Base-by-base conservation (phyloP, 352 stramenopile species). In the Phytophthora sansomeana region DNA sequence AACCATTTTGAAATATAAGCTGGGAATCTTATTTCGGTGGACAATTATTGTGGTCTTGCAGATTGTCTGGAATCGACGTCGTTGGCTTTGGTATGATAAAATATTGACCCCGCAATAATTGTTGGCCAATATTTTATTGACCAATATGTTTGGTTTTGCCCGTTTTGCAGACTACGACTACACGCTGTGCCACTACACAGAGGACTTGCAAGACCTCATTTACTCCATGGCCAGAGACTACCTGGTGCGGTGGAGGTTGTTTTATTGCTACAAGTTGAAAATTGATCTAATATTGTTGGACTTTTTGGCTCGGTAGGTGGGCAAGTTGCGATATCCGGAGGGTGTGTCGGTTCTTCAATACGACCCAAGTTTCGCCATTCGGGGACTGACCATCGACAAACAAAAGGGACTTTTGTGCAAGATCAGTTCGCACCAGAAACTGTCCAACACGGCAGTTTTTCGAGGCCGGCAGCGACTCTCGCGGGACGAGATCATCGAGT, bases 381-480 rank as follows among this genome's bases (percentile, higher is more conserved):
- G 95, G 43, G 92, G 95, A 0, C 76, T 98, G 21, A 96, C 95
- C 28, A 97, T 98, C 38, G 95, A 98, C 62, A 92, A 84, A 47
- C 91, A 98, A 63, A 97, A 93, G 43, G 93, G 93, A 4, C 86
- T 97, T 72, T 87, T 98, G 28, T 98, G 90, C 70, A 97, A 98
- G 72, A 89, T 98, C 57, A 97, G 89, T 24, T 97, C 96, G 52
- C 97, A 96, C 47, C 93, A 98, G 75, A 98, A 98, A 58, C 83
- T 98, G 16, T 88, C 76, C 28, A 78, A 85, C 63, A 86, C 69
- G 35, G 81, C 90, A 51, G 91, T 92, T 10, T 96, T 88, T 54
- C 81, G 96, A 48, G 95, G 95, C 13, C 81, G 92, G 17, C 70
- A 97, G 43, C 84, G 91, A 6, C 87, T 98, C 14, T 82, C 85